A percentile compares a stretch with the other conserved stretches of the same genome.
phyloP scores from a whole-genome alignment of 352 stramenopile genomes.

The Phytophthora melonis region DNA sequence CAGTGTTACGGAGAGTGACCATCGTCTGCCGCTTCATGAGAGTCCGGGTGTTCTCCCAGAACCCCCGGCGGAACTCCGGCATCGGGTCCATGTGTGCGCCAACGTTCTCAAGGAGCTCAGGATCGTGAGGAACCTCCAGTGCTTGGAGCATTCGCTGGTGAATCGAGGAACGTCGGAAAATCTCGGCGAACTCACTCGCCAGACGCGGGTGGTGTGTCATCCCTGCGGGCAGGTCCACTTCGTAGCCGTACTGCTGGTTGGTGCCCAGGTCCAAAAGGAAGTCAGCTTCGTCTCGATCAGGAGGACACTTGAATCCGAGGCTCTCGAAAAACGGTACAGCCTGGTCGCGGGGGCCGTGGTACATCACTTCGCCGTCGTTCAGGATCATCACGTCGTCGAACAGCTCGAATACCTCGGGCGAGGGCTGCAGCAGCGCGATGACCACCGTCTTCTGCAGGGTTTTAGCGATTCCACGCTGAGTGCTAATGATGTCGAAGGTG shows the following conservation, averaged over 20 bases:
- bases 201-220: conserved; percentile 35
- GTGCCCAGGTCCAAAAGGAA: conserved; percentile 58
- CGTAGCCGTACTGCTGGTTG: conserved; percentile 52
- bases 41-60: conserved; percentile 45
- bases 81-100: conserved; percentile 43
- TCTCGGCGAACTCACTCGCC: conserved; percentile 45
- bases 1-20: conserved; percentile 61
- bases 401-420: conserved; percentile 55
- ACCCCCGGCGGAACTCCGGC: conserved; percentile 54
- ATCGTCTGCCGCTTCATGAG: conserved; percentile 63
- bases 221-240: conserved; percentile 19
- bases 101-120: conserved; percentile 39
- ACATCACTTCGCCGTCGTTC: conserved; percentile 57
- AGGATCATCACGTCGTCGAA: conserved; percentile 66
- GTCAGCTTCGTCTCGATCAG: conserved; percentile 49
- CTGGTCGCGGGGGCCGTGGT: conserved; percentile 54
- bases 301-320: conserved; percentile 42
- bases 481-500: conserved; percentile 68
- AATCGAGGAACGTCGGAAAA: conserved; percentile 44
- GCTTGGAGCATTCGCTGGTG: conserved; percentile 31
- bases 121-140: conserved; percentile 37
- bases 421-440: conserved; percentile 51
- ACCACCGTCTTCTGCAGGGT: conserved; percentile 46
- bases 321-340: conserved; percentile 55
- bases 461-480: conserved; percentile 38